Percentiles rank a stretch among this genome's conserved stretches.
Evolutionary conservation across 805 yeast genomes (phyloP).

Genomic region (Komagataella phaffii): DNA sequence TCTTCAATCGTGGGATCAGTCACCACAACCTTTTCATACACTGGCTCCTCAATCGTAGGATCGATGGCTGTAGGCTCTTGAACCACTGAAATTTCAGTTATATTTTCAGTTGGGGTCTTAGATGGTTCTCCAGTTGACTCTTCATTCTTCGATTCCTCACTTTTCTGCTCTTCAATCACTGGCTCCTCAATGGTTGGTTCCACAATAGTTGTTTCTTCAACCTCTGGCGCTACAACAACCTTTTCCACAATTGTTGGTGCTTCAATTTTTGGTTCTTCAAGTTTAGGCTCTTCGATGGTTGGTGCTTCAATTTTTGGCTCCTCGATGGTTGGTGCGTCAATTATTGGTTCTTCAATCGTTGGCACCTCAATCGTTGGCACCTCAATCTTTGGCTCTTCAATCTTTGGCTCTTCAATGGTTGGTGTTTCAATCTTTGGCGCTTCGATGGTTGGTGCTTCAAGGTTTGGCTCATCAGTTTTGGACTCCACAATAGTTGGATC

Average conservation of each 20-base stretch:
- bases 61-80: conserved; percentile 4
- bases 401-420: conserved; percentile 4
- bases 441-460: conserved; percentile 2
- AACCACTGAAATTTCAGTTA: conserved; percentile 3
- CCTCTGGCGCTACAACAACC: conserved; percentile 1
- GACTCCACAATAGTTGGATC: neutral
- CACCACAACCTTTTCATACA: conserved; percentile 5
- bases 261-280: neutral
- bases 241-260: neutral
- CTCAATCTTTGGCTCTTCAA: conserved; percentile 4
- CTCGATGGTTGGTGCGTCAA: conserved; percentile 2
- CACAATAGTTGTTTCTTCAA: neutral
- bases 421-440: conserved; percentile 3
- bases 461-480: conserved; percentile 1
- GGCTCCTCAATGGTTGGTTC: neutral
- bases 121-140: conserved; percentile 1
- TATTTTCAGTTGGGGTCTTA: conserved; percentile 5
- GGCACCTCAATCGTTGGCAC: conserved; percentile 3
- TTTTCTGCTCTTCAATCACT: neutral
- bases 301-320: conserved; percentile 2
- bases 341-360: conserved; percentile 4
- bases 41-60: conserved; percentile 6
- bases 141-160: conserved; percentile 1
- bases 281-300: neutral
- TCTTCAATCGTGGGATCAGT: neutral